Base-by-base conservation (phyloP, 345 rosid species). In the Rhizophora apiculata region DNA sequence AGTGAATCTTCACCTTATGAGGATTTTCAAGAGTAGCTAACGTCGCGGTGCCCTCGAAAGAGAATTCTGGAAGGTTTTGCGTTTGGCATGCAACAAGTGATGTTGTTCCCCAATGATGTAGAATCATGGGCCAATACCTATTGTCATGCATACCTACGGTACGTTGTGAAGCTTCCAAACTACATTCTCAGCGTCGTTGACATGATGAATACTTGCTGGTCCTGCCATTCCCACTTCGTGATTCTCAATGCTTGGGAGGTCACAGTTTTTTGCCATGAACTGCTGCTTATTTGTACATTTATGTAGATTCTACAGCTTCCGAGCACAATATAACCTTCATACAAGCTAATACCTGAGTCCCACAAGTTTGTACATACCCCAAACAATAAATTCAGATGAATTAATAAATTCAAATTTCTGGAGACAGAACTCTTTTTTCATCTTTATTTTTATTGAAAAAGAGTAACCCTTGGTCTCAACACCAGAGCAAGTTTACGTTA, bases 1-100 rank as follows among this genome's bases (percentile, higher is more conserved):
- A 77, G 94, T 54, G 94, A 85, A 52, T 86, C 96, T 57, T 86
- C 96, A 6, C 88, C 97, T 19, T 92, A 81, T 16, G 97, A 92
- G 81, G 99, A 95, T 81, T 82, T 82, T 61, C 85, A 81, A 0
- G 96, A 90, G 43, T 82, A 81, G 63, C 53, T 73, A 18, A 34
- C 24, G 8, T 56, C 48, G 18, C 65, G 26, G 34, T 55, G 49
- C 70, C 59, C 64, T 48, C 48, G 26, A 24, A 46, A 62, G 61
- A 34, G 56, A 30, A 11, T 6, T 63, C 63, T 32, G 37, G 13
- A 64, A 58, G 55, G 69, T 32, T 39, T 66, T 59, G 19, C 11
- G 60, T 13, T 24, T 16, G 9, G 4, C 6, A 56, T n/a, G 60
- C 60, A 56, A 15, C 29, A 56, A 15, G 60, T 31, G 16, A 24